Base-by-base conservation (phyloP, 78 protist genomes). In the Monosiga brevicollis region DNA sequence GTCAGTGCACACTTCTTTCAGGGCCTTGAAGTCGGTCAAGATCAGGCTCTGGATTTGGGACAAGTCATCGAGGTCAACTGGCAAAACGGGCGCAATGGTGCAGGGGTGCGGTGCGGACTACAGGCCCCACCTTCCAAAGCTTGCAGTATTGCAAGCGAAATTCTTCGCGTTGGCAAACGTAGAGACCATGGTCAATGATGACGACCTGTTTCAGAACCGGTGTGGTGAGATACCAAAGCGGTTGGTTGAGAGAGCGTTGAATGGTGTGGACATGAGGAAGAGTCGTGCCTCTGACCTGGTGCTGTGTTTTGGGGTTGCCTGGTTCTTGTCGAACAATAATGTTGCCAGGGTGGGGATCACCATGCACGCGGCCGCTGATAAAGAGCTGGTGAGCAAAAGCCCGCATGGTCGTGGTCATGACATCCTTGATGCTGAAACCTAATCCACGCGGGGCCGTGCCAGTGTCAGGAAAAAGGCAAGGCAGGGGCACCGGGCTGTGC, bases 161-260 rank as follows among this genome's bases (percentile, higher is more conserved):
- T 38, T 37, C 81, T 10, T 38, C 73, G 39, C 26, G 35, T 32
- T 82, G 20, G 38, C 84, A 81, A 11, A 72, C 49, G 86, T 88
- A 91, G 36, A 91, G 88, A 26, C 94, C 94, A 73, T 91, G 94
- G 76, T 91, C 94, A 0, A 91, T 82, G 32, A 91, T n/a, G 25
- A 91, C 91, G 0, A 91, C 54, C 85, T 91, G 86, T 36, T 1
- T 34, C 62, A 10, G 39, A 25, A n/a, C 78, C 25, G 15, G 15
- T 49, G 62, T 20, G 62, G 62, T 49, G 15, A 49, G 62, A 49
- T 6, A 49, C 29, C 15, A 49, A 20, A 15, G 6, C 15, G 62
- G 62, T 6, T 6, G 62, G 62, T 6, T 6, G 62, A 15, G 62
- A 49, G 62, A 49, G 62, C 15, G 15, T 20, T 6, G 62, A 15